A percentile compares a stretch with the other conserved stretches of the same genome.
phyloP scores from a whole-genome alignment of 129 eudicot genomes.

The Centella asiatica region DNA sequence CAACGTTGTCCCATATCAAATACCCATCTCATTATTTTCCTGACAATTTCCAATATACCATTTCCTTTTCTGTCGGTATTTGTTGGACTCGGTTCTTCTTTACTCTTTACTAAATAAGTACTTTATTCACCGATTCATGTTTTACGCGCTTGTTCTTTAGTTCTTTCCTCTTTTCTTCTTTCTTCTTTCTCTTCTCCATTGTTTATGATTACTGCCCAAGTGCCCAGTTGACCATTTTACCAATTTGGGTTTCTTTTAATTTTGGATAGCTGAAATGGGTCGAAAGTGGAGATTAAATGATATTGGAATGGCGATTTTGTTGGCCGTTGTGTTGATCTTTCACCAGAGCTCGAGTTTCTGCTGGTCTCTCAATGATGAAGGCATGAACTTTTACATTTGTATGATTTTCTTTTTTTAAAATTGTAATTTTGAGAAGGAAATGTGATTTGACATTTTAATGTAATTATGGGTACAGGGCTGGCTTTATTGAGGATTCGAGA shows the following conservation, averaged over 20 bases:
- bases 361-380: constrained; percentile 48
- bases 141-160: no score
- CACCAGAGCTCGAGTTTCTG: constrained; percentile 20
- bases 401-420: neutral
- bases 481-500: constrained; percentile 57
- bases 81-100: no score
- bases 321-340: constrained; percentile 17
- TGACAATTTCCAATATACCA: no score
- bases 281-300: constrained; percentile 17
- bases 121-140: no score
- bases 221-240: constrained; percentile 13
- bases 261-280: constrained; percentile 20
- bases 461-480: constrained; percentile 32
- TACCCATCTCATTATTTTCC: no score
- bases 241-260: no score
- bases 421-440: neutral
- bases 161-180: no score
- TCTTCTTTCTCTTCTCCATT: neutral
- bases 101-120: no score
- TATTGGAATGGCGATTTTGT: constrained; percentile 18
- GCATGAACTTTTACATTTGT: constrained; percentile 13
- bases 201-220: neutral
- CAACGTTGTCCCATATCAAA: no score
- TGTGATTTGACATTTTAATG: neutral
- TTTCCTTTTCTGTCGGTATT: no score